phyloP scores from a whole-genome alignment of 164 flowering plant genomes.

The Cinnamomum chago region DNA sequence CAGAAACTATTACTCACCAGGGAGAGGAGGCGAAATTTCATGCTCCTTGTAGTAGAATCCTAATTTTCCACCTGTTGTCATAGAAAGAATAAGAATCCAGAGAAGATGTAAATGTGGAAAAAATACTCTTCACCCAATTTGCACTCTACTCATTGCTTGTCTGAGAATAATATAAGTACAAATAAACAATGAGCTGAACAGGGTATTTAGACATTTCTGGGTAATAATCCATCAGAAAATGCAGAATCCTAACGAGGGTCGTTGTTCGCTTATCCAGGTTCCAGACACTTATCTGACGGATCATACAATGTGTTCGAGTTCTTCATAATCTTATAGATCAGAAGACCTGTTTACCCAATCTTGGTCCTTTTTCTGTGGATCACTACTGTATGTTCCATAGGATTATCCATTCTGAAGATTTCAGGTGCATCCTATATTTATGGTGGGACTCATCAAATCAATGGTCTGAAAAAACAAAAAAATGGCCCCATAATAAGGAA shows the following conservation, averaged over 20 bases:
- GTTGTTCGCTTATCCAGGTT: no score
- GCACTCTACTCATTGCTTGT: no score
- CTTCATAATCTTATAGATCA: neutral
- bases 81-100: neutral
- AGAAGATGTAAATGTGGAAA: neutral
- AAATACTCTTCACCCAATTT: no score
- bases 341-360: neutral
- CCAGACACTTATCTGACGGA: no score
- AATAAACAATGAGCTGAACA: neutral
- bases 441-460: neutral
- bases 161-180: neutral
- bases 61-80: constrained; percentile 61
- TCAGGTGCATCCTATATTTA: no score
- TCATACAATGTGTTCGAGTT: neutral
- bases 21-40: constrained; percentile 80
- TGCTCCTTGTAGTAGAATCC: constrained; percentile 95
- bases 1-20: neutral
- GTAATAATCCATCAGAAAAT: no score
- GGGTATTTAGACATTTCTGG: no score
- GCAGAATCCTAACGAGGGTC: no score
- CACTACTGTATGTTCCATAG: neutral
- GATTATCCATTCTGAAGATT: neutral
- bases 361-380: neutral
- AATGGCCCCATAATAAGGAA: neutral
- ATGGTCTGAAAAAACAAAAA: no score